These are phyloP conservation scores for Musa acuminata DNA, from an alignment of 176 grass and related monocot species.

Conservation along the genomic window DNA sequence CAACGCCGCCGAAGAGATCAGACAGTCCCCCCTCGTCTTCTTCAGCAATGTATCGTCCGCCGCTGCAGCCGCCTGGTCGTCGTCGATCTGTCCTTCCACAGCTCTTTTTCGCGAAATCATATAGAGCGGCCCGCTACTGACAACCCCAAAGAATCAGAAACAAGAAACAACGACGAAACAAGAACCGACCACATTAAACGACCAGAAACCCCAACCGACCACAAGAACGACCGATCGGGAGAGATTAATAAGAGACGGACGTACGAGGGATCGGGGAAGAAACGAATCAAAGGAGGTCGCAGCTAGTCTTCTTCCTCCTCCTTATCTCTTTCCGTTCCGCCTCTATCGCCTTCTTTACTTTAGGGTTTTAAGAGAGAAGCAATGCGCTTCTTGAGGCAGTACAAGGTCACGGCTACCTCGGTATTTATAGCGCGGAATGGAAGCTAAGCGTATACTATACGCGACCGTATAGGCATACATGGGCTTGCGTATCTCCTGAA, in stretches of 20 bases:
- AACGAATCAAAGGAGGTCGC: slow-evolving; percentile 13
- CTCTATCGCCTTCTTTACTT: not conserved
- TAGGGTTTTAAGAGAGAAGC: not conserved
- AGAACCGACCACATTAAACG: not conserved
- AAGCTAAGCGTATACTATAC: too few relatives aligned
- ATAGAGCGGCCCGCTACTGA: slow-evolving; percentile 48
- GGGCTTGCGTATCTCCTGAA: too few relatives aligned
- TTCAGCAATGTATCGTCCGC: slow-evolving; percentile 25
- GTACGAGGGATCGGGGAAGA: slow-evolving; percentile 11
- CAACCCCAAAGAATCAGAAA: slow-evolving; percentile 24
- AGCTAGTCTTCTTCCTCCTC: not conserved
- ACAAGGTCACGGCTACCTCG: too few relatives aligned
- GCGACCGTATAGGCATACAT: too few relatives aligned
- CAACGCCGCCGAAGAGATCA: slow-evolving; percentile 15
- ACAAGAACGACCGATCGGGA: not conserved
- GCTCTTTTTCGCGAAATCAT: slow-evolving; percentile 68
- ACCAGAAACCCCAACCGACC: not conserved
- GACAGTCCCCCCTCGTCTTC: slow-evolving; percentile 25
- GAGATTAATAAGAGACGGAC: not conserved
- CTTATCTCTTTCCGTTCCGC: not conserved
- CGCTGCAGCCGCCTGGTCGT: slow-evolving; percentile 15
- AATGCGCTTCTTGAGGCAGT: too few relatives aligned
- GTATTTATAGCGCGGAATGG: too few relatives aligned
- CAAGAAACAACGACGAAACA: slow-evolving; percentile 9
- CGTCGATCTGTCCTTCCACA: slow-evolving; percentile 22